Evolutionary conservation across 305 asterid species (phyloP), one percentile per base, ranked within the genome.

Genomic region (Fraxinus nigra): DNA sequence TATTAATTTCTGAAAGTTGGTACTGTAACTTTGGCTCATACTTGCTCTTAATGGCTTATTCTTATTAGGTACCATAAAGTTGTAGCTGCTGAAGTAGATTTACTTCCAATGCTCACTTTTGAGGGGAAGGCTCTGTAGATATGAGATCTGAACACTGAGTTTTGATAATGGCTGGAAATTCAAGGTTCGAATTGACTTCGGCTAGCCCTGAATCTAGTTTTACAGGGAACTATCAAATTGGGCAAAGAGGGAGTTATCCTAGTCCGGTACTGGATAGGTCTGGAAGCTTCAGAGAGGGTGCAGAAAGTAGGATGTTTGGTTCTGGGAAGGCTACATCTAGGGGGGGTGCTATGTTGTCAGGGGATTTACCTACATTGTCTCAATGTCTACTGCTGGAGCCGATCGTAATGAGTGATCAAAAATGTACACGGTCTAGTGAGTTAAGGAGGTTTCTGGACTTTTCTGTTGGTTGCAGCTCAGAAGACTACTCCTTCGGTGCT

Each of bases 251-350:
- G 81, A 88, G 88, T 80, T 92, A 88, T 89, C 35, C 92, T 79
- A 93, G 91, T 77, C 89, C 94, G 75, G 80, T 84, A 78, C 83
- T 93, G 83, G 97, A 90, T 40, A 89, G 95, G 85, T 86, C 97
- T 51, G 89, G 94, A 81, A 96, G 98, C 91, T 94, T 92, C 89
- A 89, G 97, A 80, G 98, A 96, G 85, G 86, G 91, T 84, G 87
- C 91, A 73, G 98, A 93, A 72, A 88, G 86, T 70, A 89, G 97
- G 82, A 83, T 86, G 65, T 86, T 87, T 82, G 89, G 91, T 82
- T 88, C 93, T 46, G 94, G 89, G 37, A 93, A 91, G 89, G 88
- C 88, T 80, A 89, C 89, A 80, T 87, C 94, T 65, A 88, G 93
- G 82, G 94, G 88, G 26, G 81, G 82, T 88, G 91, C 89, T 76